Base-by-base conservation (phyloP, 2,329 filamentous ascomycete genomes). In the Colletotrichum chrysophilum region DNA sequence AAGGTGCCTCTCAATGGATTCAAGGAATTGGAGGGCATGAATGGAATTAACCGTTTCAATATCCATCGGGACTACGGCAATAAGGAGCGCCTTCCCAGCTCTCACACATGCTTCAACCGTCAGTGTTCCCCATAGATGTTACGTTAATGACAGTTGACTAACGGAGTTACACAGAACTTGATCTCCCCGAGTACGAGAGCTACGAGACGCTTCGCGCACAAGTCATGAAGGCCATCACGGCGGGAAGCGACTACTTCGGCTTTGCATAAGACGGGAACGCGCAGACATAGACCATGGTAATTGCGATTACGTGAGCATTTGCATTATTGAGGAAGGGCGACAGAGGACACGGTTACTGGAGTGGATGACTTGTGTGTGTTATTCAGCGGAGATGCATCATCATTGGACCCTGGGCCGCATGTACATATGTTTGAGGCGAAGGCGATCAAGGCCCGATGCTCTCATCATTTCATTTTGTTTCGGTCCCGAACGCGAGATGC, bases 91-190 rank as follows among this genome's bases (percentile, higher is more conserved):
- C 90, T 99, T 78, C 97, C 97, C 72, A 98, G 95, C 81, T 98
- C 96, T 80, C 97, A 99, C 85, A 99, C 97, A 78, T 99, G 97
- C 89, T 99, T 99, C 88, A 99, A 99, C 85, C 97, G 96, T 98
- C 92, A 94, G 95, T 94, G 77, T 69, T 55, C 16, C 28, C 18
- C 48, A 18, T 13, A 48, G 62, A 14, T 28, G 1, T 21, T 34
- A 12, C 12, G 68, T 62, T 52, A 28, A 28, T 18, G 36, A 14
- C 34, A 14, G 24, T 10, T 7, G 28, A 48, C 58, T 76, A 55
- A 77, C 72, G 12, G 21, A n/a, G 16, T 9, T 12, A 61, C 69
- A 76, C 84, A 98, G 96, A 99, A 88, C 95, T 99, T 83, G 97
- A 99, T 88, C 92, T 99, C 79, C 97, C 97, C 56, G 97, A 99